Conservation (phyloP, 2,329 filamentous ascomycete genomes). For the Exophiala viscosa region DNA sequence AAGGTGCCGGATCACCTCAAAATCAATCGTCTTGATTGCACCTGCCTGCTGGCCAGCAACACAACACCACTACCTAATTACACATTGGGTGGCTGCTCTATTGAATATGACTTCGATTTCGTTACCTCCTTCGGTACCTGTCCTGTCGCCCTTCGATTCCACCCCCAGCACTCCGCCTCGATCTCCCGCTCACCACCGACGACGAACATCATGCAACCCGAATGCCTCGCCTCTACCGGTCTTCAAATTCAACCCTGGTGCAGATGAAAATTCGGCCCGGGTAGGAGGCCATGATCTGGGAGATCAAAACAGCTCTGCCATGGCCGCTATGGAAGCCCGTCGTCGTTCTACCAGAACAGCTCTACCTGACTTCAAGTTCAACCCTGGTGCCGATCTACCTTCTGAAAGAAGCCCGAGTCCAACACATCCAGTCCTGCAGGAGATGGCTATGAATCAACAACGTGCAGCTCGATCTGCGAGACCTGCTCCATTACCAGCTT, state of each 20-base stretch:
- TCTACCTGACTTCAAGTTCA: conserved; percentile 30
- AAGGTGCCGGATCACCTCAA: conserved; percentile 24
- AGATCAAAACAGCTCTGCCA: neutral
- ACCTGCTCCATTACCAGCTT: conserved; percentile 27
- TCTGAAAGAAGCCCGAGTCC: conserved; percentile 22
- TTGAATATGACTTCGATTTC: conserved; percentile 42
- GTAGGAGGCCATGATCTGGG: conserved; percentile 4
- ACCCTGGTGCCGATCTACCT: conserved; percentile 27
- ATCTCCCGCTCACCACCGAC: conserved; percentile 19
- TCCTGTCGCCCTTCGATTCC: conserved; percentile 16
- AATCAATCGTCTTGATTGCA: conserved; percentile 6
- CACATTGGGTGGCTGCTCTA: conserved; percentile 47
- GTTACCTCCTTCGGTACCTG: conserved; percentile 17
- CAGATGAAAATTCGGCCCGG: conserved; percentile 11
- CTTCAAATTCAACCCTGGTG: conserved; percentile 26
- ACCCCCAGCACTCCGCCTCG: conserved; percentile 12
- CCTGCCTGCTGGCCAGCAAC: conserved; percentile 24
- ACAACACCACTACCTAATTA: conserved; percentile 2
- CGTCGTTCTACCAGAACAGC: conserved; percentile 16
- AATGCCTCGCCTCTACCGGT: conserved; percentile 23
- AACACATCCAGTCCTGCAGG: conserved; percentile 29
- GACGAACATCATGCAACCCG: conserved; percentile 23
- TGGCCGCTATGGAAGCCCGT: conserved; percentile 6
- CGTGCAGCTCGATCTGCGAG: conserved; percentile 25
- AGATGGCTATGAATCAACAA: conserved; percentile 30